Evolutionary conservation across 2,329 filamentous ascomycete species (phyloP), one percentile per base, ranked within the genome.

Genomic region (Aureobasidium subglaciale): DNA sequence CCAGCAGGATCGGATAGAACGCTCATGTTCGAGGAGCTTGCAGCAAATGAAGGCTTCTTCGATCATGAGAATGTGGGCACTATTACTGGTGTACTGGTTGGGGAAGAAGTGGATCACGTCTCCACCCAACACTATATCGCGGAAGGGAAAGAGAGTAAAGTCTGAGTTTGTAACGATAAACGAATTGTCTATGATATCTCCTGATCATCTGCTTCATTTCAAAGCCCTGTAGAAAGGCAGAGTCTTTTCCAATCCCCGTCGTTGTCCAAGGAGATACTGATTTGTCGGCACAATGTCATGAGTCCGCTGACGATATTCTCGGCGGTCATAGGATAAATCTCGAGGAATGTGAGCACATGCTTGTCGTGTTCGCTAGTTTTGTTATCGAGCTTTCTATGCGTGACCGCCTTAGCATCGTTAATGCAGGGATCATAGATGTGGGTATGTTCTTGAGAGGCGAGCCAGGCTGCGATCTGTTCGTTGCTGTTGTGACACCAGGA

Each of bases 41-140:
- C 43, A 6, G 43, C 43, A 9, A 48, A 48, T 20, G 43, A 48
- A 20, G 43, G 43, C 11, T 48, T 35, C 43, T 48, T 48, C 8
- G 43, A 48, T 18, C 43, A 48, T 4, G 43, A 48, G 30, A 48
- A 48, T 22, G 43, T 48, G 13, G 43, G 43, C 8, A 48, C 43
- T 5, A 48, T 48, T 10, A 48, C 43, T 5, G 43, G 43, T 5
- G 43, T 35, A 18, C 22, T 35, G 5, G 43, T 35, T 1, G 43
- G 43, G 13, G 43, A 48, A 16, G 43, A 48, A 4, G 30, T 18
- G 6, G 43, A 48, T 5, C 24, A 24, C 20, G 30, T 48, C 11
- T 48, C 43, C 25, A 48, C 43, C 25, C 43, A 35, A 5, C 43
- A 48, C 11, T 48, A 48, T 18, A n/a, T 48, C 16, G 43, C 43